Base-by-base conservation (phyloP, 495 filamentous ascomycete species). In the Penicillium chermesinum region DNA sequence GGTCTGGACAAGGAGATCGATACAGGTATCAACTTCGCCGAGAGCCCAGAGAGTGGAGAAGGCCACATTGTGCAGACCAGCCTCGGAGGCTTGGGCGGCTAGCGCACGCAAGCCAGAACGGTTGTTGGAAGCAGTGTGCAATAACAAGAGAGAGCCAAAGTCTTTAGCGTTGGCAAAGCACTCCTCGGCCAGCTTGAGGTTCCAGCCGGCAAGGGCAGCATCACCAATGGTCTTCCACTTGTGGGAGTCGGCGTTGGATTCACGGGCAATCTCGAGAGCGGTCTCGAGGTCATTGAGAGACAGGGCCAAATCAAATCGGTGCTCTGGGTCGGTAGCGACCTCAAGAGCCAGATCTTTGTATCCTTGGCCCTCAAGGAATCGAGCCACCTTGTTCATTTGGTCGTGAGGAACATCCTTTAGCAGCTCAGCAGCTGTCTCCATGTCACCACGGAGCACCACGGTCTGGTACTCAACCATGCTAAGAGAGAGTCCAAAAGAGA, bases 401-500 rank as follows among this genome's bases (percentile, higher is more conserved):
- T 95, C 90, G 16, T 84, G 72, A 0, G 90, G 90, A 38, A 98
- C 88, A 36, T 82, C 83, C 22, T 79, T 68, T 5, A 99, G 83
- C 39, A 96, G 70, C 59, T 95, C 89, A 1, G 86, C 82, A 1
- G 93, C 94, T 17, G 87, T 78, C 36, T 96, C 93, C 81, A 97
- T 85, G 58, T 97, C 93, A n/a, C 82, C 89, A 16, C 93, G 87
- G 20, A 99, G 81, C 14, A 99, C 89, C 22, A 97, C 76, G 4
- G 93, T 99, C 67, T 99, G 93, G 60, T 97, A 99, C 67, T 96
- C 91, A 20, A 97, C 82, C 21, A 97, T 91, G n/a, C 85, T 83
- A 14, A 97, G 82, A 3, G 93, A 96, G 16, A 99, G 82, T 14
- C 87, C 78, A 65, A 91, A 97, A 2, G 91, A 96, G 2, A 87